Percentiles rank a stretch among this genome's conserved stretches.
phyloP scores from a whole-genome alignment of 768 basidiomycete species.

The Daedaleopsis sinensis region DNA sequence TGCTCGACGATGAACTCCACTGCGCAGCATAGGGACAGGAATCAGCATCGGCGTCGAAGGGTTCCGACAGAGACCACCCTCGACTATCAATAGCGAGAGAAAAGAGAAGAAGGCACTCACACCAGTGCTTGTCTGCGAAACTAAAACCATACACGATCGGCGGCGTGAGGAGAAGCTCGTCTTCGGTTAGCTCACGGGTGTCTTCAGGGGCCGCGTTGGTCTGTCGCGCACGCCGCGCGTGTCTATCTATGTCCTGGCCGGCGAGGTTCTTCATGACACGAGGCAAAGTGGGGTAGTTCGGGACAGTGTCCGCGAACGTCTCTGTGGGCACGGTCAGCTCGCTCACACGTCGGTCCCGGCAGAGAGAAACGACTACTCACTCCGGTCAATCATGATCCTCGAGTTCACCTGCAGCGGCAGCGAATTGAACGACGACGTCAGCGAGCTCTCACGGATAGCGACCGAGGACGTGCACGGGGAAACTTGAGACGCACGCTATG shows the following conservation, averaged over 20 bases:
- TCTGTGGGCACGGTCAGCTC: constrained; percentile 17
- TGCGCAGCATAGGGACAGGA: constrained; percentile 23
- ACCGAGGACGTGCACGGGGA: not conserved
- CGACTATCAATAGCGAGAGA: not conserved
- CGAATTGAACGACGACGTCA: not conserved
- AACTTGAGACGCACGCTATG: constrained; percentile 51
- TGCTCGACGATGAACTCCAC: constrained; percentile 65
- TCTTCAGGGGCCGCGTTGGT: not conserved
- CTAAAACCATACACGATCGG: constrained; percentile 67
- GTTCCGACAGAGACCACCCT: not conserved
- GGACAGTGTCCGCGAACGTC: constrained; percentile 30
- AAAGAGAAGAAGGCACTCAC: constrained; percentile 37
- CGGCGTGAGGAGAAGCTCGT: constrained; percentile 57
- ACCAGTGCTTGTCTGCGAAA: constrained; percentile 59
- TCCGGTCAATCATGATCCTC: constrained; percentile 65
- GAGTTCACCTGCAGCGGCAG: constrained; percentile 50
- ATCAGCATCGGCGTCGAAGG: not conserved
- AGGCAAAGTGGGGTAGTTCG: constrained; percentile 30
- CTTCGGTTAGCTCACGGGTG: constrained; percentile 46
- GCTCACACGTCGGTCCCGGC: not conserved
- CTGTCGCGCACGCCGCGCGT: constrained; percentile 15
- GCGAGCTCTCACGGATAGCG: not conserved
- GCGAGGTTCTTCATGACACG: constrained; percentile 26
- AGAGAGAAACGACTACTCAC: constrained; percentile 30
- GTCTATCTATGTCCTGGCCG: constrained; percentile 30